Conservation (phyloP, 441 rosid genomes). For the Corymbia calophylla region DNA sequence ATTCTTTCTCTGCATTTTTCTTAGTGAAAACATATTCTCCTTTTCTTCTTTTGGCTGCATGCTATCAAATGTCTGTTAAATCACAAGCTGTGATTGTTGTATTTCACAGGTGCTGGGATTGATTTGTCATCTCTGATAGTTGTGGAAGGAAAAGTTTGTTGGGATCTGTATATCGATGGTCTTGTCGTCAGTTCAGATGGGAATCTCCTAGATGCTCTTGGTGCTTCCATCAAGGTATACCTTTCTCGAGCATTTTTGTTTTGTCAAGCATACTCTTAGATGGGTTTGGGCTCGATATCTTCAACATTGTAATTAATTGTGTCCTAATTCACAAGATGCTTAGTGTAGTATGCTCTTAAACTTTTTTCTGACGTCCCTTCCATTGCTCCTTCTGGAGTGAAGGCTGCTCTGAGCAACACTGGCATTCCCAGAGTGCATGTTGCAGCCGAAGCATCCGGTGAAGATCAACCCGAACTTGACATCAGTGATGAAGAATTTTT, state of each 20-base stretch:
- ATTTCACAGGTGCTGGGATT: conserved; percentile 67
- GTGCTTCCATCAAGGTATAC: conserved; percentile 78
- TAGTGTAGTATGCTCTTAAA: not conserved
- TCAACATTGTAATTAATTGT: not conserved
- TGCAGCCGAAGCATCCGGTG: conserved; percentile 38
- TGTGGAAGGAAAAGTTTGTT: conserved; percentile 74
- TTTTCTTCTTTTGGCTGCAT: not conserved
- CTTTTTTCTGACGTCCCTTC: not conserved
- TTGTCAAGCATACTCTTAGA: not conserved
- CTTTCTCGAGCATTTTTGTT: not conserved
- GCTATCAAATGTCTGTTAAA: not conserved
- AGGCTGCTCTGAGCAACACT: conserved; percentile 94
- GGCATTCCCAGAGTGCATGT: conserved; percentile 71
- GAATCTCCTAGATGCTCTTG: conserved; percentile 72
- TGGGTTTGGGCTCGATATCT: fast-evolving
- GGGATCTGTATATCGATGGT: conserved; percentile 89
- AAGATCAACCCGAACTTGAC: conserved; percentile 81
- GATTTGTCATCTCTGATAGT: conserved; percentile 64
- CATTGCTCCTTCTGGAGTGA: not conserved
- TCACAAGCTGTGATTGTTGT: not conserved
- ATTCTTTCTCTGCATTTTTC: not conserved
- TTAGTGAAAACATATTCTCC: not conserved
- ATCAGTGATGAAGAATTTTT: conserved; percentile 87
- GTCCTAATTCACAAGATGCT: not conserved
- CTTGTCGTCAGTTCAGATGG: conserved; percentile 85